Evolutionary conservation across 1,139 yeast genomes (phyloP).

Genomic region (Candida freyschussii): DNA sequence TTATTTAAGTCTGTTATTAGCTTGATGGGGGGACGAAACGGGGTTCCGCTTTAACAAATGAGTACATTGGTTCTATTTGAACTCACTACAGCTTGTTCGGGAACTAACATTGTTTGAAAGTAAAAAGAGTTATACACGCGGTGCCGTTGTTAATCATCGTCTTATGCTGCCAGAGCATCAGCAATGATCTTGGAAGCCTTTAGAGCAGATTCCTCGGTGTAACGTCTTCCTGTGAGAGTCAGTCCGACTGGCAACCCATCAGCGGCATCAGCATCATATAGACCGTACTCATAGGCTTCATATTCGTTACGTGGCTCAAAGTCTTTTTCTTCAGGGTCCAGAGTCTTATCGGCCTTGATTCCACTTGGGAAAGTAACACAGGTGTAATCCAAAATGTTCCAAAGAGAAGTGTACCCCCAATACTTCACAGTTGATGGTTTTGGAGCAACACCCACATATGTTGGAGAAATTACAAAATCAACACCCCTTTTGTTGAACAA

Average conservation of each 20-base stretch:
- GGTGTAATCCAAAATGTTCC: conserved; percentile 62
- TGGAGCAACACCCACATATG: conserved; percentile 70
- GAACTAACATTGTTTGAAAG: too few relatives aligned
- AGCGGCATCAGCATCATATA: conserved; percentile 35
- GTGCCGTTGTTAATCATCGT: too few relatives aligned
- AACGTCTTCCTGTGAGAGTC: conserved; percentile 49
- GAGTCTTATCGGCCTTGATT: conserved; percentile 42
- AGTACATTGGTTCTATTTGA: too few relatives aligned
- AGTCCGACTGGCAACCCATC: conserved; percentile 49
- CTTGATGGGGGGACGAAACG: too few relatives aligned
- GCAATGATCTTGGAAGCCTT: conserved; percentile 33
- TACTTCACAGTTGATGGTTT: conserved; percentile 57
- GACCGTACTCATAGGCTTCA: conserved; percentile 25
- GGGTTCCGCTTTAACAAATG: too few relatives aligned
- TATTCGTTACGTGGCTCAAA: conserved; percentile 24
- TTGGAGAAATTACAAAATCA: conserved; percentile 66
- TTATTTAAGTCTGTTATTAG: too few relatives aligned
- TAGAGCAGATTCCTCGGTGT: conserved; percentile 48
- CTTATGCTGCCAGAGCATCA: conserved; percentile 10
- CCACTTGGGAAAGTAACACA: conserved; percentile 61
- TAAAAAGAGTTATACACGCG: too few relatives aligned
- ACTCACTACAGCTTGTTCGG: too few relatives aligned
- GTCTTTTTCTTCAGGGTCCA: conserved; percentile 26
- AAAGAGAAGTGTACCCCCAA: conserved; percentile 75
- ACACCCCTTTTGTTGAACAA: conserved; percentile 51